These are phyloP conservation scores for Claviceps sp. DNA, from an alignment of 2,329 filamentous ascomycete genomes.

Conservation along the genomic window DNA sequence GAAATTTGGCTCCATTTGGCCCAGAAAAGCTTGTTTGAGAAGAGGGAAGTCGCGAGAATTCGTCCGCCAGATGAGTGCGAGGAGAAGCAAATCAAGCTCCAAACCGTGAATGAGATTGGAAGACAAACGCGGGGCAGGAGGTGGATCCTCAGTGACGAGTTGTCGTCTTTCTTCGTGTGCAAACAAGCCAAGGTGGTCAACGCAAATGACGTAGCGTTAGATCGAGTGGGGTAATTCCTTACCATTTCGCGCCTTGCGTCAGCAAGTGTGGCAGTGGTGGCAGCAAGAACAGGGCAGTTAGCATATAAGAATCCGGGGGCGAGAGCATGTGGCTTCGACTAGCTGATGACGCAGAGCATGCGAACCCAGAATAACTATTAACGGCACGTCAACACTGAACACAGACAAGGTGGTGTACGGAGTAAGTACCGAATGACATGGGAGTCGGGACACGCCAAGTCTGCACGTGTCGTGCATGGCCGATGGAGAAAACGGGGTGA, in stretches of 20 bases:
- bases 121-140: too few relatives aligned
- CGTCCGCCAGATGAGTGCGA: too few relatives aligned
- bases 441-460: too few relatives aligned
- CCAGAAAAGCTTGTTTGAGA: background rate
- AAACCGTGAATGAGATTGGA: too few relatives aligned
- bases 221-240: background rate
- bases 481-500: background rate
- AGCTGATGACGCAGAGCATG: background rate
- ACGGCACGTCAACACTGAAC: background rate
- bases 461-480: background rate
- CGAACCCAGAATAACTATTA: background rate
- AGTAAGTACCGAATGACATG: too few relatives aligned
- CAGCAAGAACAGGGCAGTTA: background rate
- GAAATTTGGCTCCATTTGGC: background rate
- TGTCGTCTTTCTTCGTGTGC: too few relatives aligned
- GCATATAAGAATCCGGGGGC: too few relatives aligned
- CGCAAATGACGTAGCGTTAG: background rate
- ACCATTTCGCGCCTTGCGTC: too few relatives aligned
- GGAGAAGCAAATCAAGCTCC: too few relatives aligned
- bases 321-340: background rate
- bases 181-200: background rate
- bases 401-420: background rate
- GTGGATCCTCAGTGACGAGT: too few relatives aligned
- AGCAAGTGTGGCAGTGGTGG: background rate
- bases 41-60: too few relatives aligned